These are phyloP conservation scores for Salix brachista DNA, from an alignment of 345 rosid genomes.

Conservation along the genomic window DNA sequence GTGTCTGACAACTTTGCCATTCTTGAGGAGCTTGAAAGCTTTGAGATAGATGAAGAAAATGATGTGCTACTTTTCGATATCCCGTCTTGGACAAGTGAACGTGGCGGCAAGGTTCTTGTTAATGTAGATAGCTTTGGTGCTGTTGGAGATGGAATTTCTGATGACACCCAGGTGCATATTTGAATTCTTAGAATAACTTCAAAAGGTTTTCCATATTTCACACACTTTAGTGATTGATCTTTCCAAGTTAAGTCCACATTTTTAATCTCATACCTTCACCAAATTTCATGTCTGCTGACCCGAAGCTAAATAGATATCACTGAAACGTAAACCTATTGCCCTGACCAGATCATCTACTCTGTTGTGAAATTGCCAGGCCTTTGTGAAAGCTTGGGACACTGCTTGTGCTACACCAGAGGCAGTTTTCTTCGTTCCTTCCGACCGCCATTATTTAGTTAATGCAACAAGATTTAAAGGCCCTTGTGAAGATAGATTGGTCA, in stretches of 20 bases:
- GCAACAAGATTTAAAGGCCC: constrained; percentile 90
- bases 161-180: constrained; percentile 80
- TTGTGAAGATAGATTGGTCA: constrained; percentile 59
- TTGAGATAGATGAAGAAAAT: constrained; percentile 51
- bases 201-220: constrained; percentile 1
- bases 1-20: constrained; percentile 38
- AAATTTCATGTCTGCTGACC: too few species aligned
- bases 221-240: neutral
- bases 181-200: constrained; percentile 9
- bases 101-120: constrained; percentile 64
- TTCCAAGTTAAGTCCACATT: too few species aligned
- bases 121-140: constrained; percentile 94
- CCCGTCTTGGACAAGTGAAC: constrained; percentile 51
- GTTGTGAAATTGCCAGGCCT: constrained; percentile 42
- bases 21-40: constrained; percentile 50
- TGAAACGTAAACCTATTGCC: too few species aligned
- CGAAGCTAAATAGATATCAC: too few species aligned
- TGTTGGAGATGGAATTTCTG: constrained; percentile 81
- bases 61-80: constrained; percentile 35
- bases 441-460: constrained; percentile 58
- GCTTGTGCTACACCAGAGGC: constrained; percentile 66
- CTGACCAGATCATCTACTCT: neutral
- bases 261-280: too few species aligned
- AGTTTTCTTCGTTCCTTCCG: constrained; percentile 76
- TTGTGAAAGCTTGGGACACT: constrained; percentile 65